phyloP scores from a whole-genome alignment of 179 eudicot genomes.

The Silene coronaria region DNA sequence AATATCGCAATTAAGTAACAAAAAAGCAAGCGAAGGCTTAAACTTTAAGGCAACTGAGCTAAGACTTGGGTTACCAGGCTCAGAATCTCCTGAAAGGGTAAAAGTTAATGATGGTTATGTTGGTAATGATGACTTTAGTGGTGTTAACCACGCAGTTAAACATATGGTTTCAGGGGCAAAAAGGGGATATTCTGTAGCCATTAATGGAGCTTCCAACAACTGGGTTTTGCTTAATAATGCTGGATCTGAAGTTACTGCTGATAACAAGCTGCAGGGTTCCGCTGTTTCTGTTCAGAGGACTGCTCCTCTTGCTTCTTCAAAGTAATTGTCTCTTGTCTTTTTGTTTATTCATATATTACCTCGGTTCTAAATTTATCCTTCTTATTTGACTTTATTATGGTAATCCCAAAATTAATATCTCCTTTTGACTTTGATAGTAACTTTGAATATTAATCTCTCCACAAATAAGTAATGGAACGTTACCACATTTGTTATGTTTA shows the following conservation, averaged over 20 bases:
- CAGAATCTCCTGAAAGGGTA: conserved; percentile 44
- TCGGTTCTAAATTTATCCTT: background rate
- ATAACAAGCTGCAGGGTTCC: conserved; percentile 23
- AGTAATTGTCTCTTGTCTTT: conserved; percentile 15
- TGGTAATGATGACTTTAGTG: conserved; percentile 8
- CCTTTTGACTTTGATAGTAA: too few relatives aligned
- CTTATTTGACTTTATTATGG: background rate
- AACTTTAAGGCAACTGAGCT: conserved; percentile 72
- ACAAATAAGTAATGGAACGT: too few relatives aligned
- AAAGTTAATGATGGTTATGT: conserved; percentile 16
- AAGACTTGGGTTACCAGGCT: conserved; percentile 74
- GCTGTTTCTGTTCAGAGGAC: conserved; percentile 23
- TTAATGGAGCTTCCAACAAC: conserved; percentile 22
- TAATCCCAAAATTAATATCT: too few relatives aligned
- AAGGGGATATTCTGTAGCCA: conserved; percentile 32
- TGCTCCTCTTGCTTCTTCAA: conserved; percentile 21
- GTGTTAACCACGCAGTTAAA: conserved; percentile 18
- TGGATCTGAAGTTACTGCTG: background rate
- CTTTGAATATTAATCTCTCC: too few relatives aligned
- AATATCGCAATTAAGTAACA: conserved; percentile 4
- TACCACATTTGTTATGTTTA: too few relatives aligned
- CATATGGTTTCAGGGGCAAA: conserved; percentile 27
- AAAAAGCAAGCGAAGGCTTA: conserved; percentile 27
- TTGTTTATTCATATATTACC: too few relatives aligned
- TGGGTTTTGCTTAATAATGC: conserved; percentile 20